Base-by-base conservation (phyloP, 2,329 filamentous ascomycete genomes). In the Xylariaceae sp. region DNA sequence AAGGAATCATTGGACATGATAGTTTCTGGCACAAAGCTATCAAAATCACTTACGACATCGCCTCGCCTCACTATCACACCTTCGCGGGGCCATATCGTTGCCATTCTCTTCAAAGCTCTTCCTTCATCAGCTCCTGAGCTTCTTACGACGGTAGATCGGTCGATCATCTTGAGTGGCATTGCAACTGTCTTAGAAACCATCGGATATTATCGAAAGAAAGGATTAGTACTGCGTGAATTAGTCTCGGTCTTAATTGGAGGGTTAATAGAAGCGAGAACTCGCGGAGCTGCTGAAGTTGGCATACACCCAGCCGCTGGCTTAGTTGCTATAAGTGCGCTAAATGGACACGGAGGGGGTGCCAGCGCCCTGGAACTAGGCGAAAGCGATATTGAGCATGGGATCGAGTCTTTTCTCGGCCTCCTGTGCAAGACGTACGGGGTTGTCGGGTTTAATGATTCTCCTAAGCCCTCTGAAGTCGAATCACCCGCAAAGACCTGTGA, bases 271-370 rank as follows among this genome's bases (percentile, higher is more conserved):
- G 93, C 93, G 14, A 80, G 93, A 32, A 96, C 94, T 37, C 79
- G 92, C 38, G 92, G 92, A 23, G 93, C 93, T 33, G 91, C 93
- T n/a, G 93, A 97, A 62, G 88, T 93, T 59, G 93, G 92, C 3
- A 88, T 98, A 27, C 92, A 97, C 67, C 93, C 93, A 33, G 92
- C 92, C 16, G 89, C 92, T 8, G 91, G 89, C 0, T 71, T 96
- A 40, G 83, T 89, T 21, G 83, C 85, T 11, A 70, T 93, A 22
- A 85, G 82, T 53, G 71, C 78, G 10, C 65, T 70, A 3, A 71
- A 69, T 45, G 72, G 74, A 1, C 73, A 73, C 34, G 66, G 64
- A 17, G 74, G 71, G 46, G 76, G 76, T 8, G 70, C 74, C 6
- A 71, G 76, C 25, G 77, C 74, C 2, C 69, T 85, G 23, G 81